Evolutionary conservation across 768 basidiomycete genomes (phyloP).

Genomic region (Tricholoma sp.): DNA sequence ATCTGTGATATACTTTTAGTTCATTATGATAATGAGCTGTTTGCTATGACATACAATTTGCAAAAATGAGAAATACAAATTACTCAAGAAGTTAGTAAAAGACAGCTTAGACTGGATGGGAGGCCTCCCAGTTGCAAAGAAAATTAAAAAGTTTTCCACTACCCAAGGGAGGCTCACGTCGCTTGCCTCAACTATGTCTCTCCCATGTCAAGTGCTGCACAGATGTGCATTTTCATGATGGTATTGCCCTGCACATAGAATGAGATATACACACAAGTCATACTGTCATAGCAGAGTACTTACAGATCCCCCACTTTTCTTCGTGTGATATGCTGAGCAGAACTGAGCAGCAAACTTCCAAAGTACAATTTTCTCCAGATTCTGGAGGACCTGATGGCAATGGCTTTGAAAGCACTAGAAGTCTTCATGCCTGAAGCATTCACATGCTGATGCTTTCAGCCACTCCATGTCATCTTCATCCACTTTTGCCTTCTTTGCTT

Average conservation of each 20-base stretch:
- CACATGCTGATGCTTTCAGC: too few species aligned
- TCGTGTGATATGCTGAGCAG: too few species aligned
- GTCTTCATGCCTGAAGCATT: too few species aligned
- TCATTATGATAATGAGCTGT: not conserved
- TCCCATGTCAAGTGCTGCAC: not conserved
- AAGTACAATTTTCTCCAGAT: too few species aligned
- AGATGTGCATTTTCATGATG: not conserved
- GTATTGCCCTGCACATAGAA: not conserved
- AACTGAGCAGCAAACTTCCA: too few species aligned
- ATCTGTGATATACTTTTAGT: not conserved
- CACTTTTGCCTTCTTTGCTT: too few species aligned
- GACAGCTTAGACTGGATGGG: not conserved
- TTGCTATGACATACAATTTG: not conserved
- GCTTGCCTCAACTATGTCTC: not conserved
- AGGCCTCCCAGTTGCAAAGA: not conserved
- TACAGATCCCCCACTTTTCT: too few species aligned
- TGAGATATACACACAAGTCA: too few species aligned
- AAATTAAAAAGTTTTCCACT: slow-evolving; percentile 1
- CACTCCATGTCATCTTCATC: too few species aligned
- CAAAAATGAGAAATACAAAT: slow-evolving; percentile 1
- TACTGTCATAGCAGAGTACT: too few species aligned
- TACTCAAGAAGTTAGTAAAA: not conserved
- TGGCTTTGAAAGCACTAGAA: too few species aligned
- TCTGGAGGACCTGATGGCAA: too few species aligned
- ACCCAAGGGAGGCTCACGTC: not conserved